phyloP scores from a whole-genome alignment of 164 flowering plant species.

The Kalanchoe fedtschenkoi region DNA sequence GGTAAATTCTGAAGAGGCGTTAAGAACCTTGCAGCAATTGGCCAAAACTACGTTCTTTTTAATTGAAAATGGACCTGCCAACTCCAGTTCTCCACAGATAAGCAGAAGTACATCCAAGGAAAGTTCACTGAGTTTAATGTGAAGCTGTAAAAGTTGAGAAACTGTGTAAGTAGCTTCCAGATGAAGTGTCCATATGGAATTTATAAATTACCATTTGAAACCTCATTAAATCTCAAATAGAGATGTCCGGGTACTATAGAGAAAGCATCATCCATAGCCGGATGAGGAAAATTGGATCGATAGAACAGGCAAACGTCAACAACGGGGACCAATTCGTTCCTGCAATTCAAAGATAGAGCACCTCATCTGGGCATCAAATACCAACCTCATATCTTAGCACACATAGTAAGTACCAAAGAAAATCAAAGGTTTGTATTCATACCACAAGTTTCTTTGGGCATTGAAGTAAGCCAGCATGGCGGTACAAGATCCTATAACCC shows the following conservation, averaged over 20 bases:
- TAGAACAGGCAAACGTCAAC: constrained; percentile 47
- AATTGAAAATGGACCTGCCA: constrained; percentile 88
- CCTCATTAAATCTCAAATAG: constrained; percentile 52
- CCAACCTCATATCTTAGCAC: not conserved
- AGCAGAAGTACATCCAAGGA: constrained; percentile 79
- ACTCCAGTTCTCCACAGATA: constrained; percentile 54
- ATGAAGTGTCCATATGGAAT: not conserved
- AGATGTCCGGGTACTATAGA: constrained; percentile 36
- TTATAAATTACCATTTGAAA: constrained; percentile 3
- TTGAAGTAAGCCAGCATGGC: constrained; percentile 45
- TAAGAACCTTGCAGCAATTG: constrained; percentile 78
- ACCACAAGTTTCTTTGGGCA: constrained; percentile 61
- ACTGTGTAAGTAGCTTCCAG: not conserved
- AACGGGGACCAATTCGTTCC: constrained; percentile 69
- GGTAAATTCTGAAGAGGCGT: not conserved
- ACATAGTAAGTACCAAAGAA: constrained; percentile 3
- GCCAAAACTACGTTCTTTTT: constrained; percentile 46
- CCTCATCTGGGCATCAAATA: not conserved
- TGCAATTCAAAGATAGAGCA: constrained; percentile 18
- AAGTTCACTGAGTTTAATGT: constrained; percentile 50
- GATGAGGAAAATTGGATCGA: constrained; percentile 26
- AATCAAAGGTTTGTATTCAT: constrained; percentile 8
- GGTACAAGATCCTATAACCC: constrained; percentile 43
- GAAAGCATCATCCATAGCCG: constrained; percentile 18
- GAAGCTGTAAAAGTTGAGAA: constrained; percentile 38